phyloP scores from a whole-genome alignment of 768 basidiomycete species.

The Tylopilus rubrobrunneus region DNA sequence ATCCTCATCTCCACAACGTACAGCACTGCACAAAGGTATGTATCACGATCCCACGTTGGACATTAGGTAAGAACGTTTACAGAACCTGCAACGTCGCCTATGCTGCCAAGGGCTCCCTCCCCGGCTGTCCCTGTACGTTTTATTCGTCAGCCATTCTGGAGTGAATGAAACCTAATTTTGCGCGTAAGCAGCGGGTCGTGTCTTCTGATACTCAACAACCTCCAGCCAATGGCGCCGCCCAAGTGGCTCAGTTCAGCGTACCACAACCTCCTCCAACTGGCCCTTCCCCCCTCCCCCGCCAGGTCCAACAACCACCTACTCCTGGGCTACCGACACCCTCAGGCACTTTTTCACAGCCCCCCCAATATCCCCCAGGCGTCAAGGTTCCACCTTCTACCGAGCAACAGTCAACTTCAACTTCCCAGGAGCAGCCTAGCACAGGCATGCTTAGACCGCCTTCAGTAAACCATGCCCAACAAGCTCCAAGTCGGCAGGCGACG shows the following conservation, averaged over 20 bases:
- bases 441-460: conserved; percentile 54
- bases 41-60: conserved; percentile 10
- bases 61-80: conserved; percentile 20
- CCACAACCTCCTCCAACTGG: conserved; percentile 34
- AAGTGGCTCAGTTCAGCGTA: conserved; percentile 21
- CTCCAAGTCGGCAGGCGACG: conserved; percentile 37
- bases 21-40: conserved; percentile 47
- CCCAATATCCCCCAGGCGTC: conserved; percentile 69
- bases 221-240: conserved; percentile 33
- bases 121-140: conserved; percentile 41
- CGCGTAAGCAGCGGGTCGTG: conserved; percentile 34
- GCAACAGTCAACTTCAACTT: conserved; percentile 29
- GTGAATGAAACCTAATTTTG: conserved; percentile 17
- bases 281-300: conserved; percentile 50
- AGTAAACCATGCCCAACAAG: conserved; percentile 42
- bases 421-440: conserved; percentile 32
- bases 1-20: conserved; percentile 59
- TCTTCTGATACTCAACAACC: conserved; percentile 38
- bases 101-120: conserved; percentile 39
- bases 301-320: conserved; percentile 39
- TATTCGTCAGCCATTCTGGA: conserved; percentile 3
- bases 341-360: conserved; percentile 30
- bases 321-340: conserved; percentile 17
- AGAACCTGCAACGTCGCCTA: conserved; percentile 47
- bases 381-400: conserved; percentile 47